Percentiles rank a stretch among this genome's conserved stretches.
These are phyloP conservation scores for Phytophthora brassicae DNA, from an alignment of 352 stramenopile genomes.

Conservation along the genomic window DNA sequence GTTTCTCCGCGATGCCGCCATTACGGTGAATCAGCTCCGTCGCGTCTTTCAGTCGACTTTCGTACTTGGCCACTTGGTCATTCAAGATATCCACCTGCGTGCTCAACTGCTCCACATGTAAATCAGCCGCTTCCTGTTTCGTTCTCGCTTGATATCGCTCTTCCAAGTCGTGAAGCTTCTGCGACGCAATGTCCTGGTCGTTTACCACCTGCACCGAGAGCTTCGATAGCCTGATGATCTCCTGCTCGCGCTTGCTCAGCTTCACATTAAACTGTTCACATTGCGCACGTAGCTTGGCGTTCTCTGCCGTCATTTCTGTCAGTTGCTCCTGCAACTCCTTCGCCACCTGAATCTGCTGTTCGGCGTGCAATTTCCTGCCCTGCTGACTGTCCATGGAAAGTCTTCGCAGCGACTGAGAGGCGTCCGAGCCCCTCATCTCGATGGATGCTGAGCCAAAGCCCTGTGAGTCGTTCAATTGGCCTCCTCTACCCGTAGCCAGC, in stretches of 20 bases:
- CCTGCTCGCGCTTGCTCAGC: constrained; percentile 60
- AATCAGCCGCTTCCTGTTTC: constrained; percentile 43
- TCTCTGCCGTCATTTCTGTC: constrained; percentile 44
- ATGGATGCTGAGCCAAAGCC: constrained; percentile 26
- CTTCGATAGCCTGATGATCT: constrained; percentile 69
- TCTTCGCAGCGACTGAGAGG: constrained; percentile 22
- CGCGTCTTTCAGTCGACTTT: constrained; percentile 63
- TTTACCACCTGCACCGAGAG: constrained; percentile 39
- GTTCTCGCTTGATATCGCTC: constrained; percentile 34
- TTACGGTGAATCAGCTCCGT: constrained; percentile 53
- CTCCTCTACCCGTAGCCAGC: constrained; percentile 34
- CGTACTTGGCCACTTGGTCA: constrained; percentile 81
- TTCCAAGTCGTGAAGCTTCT: constrained; percentile 38
- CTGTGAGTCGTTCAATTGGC: constrained; percentile 11
- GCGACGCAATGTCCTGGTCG: constrained; percentile 23
- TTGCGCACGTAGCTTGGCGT: constrained; percentile 41
- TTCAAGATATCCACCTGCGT: constrained; percentile 77
- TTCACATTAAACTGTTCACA: constrained; percentile 52
- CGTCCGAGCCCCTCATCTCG: constrained; percentile 30
- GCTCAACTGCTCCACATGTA: constrained; percentile 73
- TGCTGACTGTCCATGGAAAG: constrained; percentile 30
- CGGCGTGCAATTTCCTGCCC: constrained; percentile 12
- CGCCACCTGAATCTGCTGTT: constrained; percentile 37
- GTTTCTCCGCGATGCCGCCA: constrained; percentile 47
- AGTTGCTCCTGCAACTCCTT: constrained; percentile 53